These are phyloP conservation scores for Spergularia marina DNA, from an alignment of 148 eudicot species.

Conservation along the genomic window DNA sequence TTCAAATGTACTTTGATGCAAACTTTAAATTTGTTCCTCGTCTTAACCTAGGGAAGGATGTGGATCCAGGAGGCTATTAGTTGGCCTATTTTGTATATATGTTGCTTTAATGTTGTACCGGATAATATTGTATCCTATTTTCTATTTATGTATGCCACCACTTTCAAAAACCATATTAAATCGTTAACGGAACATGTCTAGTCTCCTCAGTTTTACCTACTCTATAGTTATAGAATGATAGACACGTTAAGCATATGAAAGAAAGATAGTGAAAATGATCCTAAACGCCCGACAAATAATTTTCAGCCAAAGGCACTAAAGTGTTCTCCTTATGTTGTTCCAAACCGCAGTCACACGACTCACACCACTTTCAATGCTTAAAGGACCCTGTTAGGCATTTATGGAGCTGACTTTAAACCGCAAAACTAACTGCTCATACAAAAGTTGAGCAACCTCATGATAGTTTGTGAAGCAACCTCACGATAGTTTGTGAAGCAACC, in stretches of 20 bases:
- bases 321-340: neutral
- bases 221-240: neutral
- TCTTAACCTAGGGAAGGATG: neutral
- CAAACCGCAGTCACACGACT: neutral
- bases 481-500: neutral
- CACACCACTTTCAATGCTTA: neutral
- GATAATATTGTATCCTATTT: no score
- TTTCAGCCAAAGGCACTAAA: neutral
- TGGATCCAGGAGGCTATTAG: no score
- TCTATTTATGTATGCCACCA: no score
- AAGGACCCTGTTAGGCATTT: neutral
- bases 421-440: neutral
- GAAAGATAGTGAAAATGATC: neutral
- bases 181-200: no score
- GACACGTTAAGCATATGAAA: neutral
- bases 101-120: no score
- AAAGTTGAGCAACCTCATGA: neutral
- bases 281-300: neutral
- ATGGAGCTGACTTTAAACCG: neutral
- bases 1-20: no score
- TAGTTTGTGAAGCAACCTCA: neutral
- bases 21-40: no score
- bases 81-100: no score
- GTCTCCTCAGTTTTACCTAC: neutral
- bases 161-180: no score